phyloP scores from a whole-genome alignment of 345 rosid species.

The Heritiera littoralis region DNA sequence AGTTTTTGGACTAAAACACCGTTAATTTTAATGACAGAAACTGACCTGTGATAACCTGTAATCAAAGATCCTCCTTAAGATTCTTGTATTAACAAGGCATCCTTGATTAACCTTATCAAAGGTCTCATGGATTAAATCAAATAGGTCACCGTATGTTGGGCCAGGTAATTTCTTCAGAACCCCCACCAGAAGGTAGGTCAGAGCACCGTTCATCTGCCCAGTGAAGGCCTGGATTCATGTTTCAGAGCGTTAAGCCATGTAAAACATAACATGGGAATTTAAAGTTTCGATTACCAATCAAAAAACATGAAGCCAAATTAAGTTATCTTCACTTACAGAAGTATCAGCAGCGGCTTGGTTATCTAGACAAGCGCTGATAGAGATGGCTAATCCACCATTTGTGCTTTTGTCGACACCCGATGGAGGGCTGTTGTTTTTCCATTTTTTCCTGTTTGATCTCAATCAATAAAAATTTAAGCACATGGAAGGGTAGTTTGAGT shows the following conservation, averaged over 20 bases:
- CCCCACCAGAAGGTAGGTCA: constrained; percentile 43
- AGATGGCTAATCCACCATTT: constrained; percentile 54
- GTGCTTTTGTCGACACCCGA: constrained; percentile 47
- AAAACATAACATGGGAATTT: background rate
- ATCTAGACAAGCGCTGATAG: constrained; percentile 56
- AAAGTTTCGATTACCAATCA: background rate
- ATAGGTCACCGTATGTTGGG: constrained; percentile 39
- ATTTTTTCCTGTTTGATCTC: constrained; percentile 27
- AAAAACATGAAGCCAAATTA: background rate
- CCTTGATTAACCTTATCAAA: constrained; percentile 35
- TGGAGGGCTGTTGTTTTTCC: constrained; percentile 39
- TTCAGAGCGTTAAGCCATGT: background rate
- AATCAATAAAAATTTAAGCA: background rate
- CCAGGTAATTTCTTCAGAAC: constrained; percentile 15
- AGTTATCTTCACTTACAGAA: constrained; percentile 31
- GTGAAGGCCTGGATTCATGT: constrained; percentile 37
- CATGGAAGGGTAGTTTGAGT: no score
- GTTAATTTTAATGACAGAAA: background rate
- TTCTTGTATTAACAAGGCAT: constrained; percentile 23
- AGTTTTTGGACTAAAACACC: background rate
- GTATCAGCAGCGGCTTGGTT: constrained; percentile 46
- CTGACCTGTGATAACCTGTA: constrained; percentile 40
- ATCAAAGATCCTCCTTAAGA: constrained; percentile 29
- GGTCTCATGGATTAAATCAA: constrained; percentile 28
- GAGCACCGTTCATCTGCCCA: constrained; percentile 44